A percentile compares a stretch with the other conserved stretches of the same genome.
These are phyloP conservation scores for Nephelium lappaceum DNA, from an alignment of 345 rosid genomes.

Conservation along the genomic window DNA sequence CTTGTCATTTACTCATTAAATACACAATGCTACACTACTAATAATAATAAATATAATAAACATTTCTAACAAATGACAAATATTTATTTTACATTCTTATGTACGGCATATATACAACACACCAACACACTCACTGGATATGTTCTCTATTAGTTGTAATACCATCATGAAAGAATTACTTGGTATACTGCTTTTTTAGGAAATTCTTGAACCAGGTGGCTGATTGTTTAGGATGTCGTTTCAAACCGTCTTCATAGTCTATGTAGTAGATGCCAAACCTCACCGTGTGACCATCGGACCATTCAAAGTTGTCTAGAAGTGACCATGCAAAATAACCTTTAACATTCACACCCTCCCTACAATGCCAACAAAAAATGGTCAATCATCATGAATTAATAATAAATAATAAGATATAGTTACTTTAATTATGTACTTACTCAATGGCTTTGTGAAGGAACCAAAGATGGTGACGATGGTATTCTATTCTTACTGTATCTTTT, in stretches of 20 bases:
- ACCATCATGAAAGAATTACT: too few species aligned
- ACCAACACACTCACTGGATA: too few species aligned
- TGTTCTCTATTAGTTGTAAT: too few species aligned
- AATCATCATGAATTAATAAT: background rate
- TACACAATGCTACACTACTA: too few species aligned
- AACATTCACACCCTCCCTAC: conserved; percentile 36
- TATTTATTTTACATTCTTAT: too few species aligned
- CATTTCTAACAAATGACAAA: too few species aligned
- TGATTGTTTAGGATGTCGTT: conserved; percentile 39
- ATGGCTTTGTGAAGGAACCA: conserved; percentile 20
- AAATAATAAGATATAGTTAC: too few species aligned
- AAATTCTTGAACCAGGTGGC: conserved; percentile 33
- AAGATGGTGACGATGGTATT: conserved; percentile 17
- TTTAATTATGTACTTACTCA: background rate
- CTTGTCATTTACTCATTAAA: too few species aligned
- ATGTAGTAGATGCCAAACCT: conserved; percentile 45
- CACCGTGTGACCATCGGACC: conserved; percentile 31
- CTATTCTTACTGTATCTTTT: conserved; percentile 12
- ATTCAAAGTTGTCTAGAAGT: conserved; percentile 36
- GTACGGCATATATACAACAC: too few species aligned
- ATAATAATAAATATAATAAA: too few species aligned
- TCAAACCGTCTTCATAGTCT: conserved; percentile 41
- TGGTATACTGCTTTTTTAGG: background rate
- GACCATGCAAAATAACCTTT: conserved; percentile 34
- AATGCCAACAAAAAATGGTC: background rate